These are phyloP conservation scores for Carex littledalei DNA, from an alignment of 176 grass and related monocot genomes.

Conservation along the genomic window DNA sequence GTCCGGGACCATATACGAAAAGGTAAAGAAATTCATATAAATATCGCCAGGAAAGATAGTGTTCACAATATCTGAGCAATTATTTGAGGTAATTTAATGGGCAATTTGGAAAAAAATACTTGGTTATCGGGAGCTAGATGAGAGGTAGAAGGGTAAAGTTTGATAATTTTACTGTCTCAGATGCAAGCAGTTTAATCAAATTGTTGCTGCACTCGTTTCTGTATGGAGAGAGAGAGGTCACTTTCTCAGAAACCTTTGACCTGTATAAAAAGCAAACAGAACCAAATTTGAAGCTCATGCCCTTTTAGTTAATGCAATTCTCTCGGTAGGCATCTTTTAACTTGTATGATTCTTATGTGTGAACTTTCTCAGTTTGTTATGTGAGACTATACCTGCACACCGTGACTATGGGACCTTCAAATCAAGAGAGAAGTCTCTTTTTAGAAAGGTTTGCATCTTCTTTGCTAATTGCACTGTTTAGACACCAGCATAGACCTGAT, in stretches of 20 bases:
- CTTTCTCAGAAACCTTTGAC: background rate
- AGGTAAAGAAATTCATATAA: background rate
- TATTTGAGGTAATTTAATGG: background rate
- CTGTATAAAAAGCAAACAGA: background rate
- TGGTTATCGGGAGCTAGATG: background rate
- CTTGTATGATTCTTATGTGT: background rate
- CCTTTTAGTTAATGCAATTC: conserved; percentile 10
- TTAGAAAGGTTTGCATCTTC: conserved; percentile 50
- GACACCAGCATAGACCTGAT: background rate
- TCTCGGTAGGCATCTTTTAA: background rate
- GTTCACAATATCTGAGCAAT: background rate
- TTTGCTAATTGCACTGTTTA: background rate
- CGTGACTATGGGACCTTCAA: conserved; percentile 59
- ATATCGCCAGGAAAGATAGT: background rate
- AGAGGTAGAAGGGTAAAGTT: background rate
- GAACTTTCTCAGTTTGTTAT: conserved; percentile 61
- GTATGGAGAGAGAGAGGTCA: background rate
- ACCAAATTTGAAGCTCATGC: background rate
- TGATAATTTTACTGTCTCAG: background rate
- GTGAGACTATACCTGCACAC: conserved; percentile 89
- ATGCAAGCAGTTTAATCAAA: background rate
- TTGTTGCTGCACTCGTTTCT: conserved; percentile 12
- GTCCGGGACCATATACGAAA: background rate
- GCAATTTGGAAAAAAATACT: background rate
- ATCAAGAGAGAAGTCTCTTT: conserved; percentile 43